phyloP scores from a whole-genome alignment of 2,329 filamentous ascomycete species.

The Paracoccidioides brasiliensis region DNA sequence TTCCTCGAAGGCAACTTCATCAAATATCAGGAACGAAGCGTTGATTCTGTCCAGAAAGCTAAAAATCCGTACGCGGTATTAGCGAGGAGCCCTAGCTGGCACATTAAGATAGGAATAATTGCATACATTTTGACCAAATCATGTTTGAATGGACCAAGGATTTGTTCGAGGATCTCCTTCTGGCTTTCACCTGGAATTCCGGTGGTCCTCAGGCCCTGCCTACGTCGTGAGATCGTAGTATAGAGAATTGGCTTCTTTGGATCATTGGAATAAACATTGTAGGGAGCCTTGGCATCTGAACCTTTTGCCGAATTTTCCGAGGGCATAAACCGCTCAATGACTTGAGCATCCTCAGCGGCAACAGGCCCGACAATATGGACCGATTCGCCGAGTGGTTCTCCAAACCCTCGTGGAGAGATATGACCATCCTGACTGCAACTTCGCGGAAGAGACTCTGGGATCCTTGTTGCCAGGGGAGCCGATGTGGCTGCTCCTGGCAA shows the following conservation, averaged over 20 bases:
- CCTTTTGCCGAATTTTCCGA: conserved; percentile 27
- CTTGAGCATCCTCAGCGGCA: conserved; percentile 46
- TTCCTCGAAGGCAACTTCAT: conserved; percentile 41
- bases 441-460: neutral
- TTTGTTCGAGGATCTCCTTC: conserved; percentile 44
- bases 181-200: conserved; percentile 36
- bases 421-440: neutral
- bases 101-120: conserved; percentile 15
- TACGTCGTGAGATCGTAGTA: conserved; percentile 37
- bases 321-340: conserved; percentile 47
- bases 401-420: conserved; percentile 7
- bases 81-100: neutral
- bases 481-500: conserved; percentile 12
- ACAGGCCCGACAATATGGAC: conserved; percentile 48
- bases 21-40: conserved; percentile 48
- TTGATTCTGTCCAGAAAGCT: conserved; percentile 46
- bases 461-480: conserved; percentile 8
- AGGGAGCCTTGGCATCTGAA: conserved; percentile 31
- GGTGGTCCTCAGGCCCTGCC: conserved; percentile 35
- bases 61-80: conserved; percentile 8
- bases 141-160: conserved; percentile 42
- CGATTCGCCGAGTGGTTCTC: conserved; percentile 24
- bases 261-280: conserved; percentile 39
- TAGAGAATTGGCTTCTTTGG: conserved; percentile 35
- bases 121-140: conserved; percentile 42